Evolutionary conservation across 2,329 filamentous ascomycete species (phyloP), one percentile per base, ranked within the genome.

Genomic region (Colletotrichum nymphaeae): DNA sequence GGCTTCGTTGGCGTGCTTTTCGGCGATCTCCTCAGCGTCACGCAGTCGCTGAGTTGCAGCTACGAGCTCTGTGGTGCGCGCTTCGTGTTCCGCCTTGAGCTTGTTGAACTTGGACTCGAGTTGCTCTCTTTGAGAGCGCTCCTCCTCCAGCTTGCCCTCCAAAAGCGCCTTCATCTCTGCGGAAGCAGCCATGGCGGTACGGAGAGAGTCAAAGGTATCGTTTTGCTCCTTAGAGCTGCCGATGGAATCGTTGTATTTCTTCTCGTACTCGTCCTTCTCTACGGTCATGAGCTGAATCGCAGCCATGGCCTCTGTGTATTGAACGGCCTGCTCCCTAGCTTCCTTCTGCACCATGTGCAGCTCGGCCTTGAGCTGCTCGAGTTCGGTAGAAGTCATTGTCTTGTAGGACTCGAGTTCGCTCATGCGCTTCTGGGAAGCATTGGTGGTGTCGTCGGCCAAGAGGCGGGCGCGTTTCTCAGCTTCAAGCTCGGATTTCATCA

Each of bases 1-100:
- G 6, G 97, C 96, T 84, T 99, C 97, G 76, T 92, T 91, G 5
- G 95, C 94, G 81, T 98, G 93, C 77, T 93, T 95, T 78, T 97
- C 94, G 1, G 94, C 94, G 57, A 98, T 84, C 79, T 98, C 95
- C 83, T 99, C 95, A 0, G 94, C 92, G 81, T 98, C 95, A 53
- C 90, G 91, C 62, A 99, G 84, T 63, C 94, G 92, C 77, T 95
- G 91, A 1, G 90, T 92, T 0, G 91, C 88, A 24, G 89, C 89
- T 57, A 95, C 94, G 3, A 98, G 87, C 80, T 99, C 96, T 0
- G 91, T 87, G 11, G 91, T 93, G 42, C 91, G 90, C 64, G 93
- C 90, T 79, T 98, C 97, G 78, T 97, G 94, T 80, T 98, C 95
- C 26, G 91, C 87, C 81, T 93, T 93, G 52, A 98, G 88, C 76